Base-by-base conservation (phyloP, 129 eudicot genomes). In the Flaveria robusta region DNA sequence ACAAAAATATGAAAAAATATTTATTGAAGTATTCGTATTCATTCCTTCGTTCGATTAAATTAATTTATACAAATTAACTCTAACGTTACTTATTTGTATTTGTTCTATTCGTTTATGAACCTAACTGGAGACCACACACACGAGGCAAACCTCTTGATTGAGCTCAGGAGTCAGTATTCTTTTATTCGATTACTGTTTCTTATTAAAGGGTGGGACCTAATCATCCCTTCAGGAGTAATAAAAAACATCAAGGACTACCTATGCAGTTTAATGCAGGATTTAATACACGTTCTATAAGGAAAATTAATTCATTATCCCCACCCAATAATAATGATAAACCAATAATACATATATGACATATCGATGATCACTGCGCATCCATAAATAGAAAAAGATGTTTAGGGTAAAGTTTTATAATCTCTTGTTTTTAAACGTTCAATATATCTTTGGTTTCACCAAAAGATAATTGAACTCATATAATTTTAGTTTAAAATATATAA, bases 161-260 rank as follows among this genome's bases (percentile, higher is more conserved):
- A 70, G 43, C 43, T 42, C 54, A 34, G 65, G 29, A 39, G 26
- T 49, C 54, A 34, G 54, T 46, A 23, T 26, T 49, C 15, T 50
- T 66, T 64, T 26, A 42, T 23, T 52, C 23, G 46, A 52, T 69
- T 37, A 60, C 66, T 60, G 66, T 60, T 60, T 60, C 39, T 56
- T 58, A 29, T 22, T 22, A 20, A 26, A 58, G 9, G 7, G 10
- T 14, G 59, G 77, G 72, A 20, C 74, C 74, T 15, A 13, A 52
- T 74, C 59, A 77, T 52, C 52, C 24, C 26, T 67, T 74, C 58
- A 68, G 49, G 62, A 68, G 75, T 52, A 43, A 2, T 62, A 62
- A 62, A 11, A 71, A 15, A 10, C 77, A 31, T 63, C 66, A 70
- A 78, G 31, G 31, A 68, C 64, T 60, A 20, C 39, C 39, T 50